phyloP scores from a whole-genome alignment of 2,329 filamentous ascomycete genomes.

The Capronia coronata region DNA sequence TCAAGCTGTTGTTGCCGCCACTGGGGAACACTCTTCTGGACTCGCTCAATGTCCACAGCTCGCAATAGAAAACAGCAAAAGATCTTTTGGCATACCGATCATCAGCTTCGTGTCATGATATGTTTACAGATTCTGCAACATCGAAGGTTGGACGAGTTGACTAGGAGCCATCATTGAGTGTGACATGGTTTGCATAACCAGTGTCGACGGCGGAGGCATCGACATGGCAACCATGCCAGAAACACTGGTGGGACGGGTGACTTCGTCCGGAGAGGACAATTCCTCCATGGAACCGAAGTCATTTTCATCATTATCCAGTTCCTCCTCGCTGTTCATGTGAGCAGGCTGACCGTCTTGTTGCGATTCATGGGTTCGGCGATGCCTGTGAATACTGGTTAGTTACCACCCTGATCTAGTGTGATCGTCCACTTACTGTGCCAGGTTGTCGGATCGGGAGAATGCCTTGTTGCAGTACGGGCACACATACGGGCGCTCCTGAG shows the following conservation, averaged over 20 bases:
- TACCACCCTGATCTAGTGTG: background rate
- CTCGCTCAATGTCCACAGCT: background rate
- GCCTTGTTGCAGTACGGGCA: slow-evolving; percentile 98
- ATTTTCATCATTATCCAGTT: slow-evolving; percentile 82
- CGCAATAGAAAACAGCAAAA: slow-evolving; percentile 7
- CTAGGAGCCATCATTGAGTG: slow-evolving; percentile 28
- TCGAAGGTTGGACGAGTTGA: slow-evolving; percentile 28
- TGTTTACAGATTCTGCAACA: slow-evolving; percentile 27
- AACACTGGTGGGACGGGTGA: slow-evolving; percentile 19
- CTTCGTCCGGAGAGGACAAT: slow-evolving; percentile 54
- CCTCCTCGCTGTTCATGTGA: slow-evolving; percentile 58
- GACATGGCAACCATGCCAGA: slow-evolving; percentile 21
- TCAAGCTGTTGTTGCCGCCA: background rate
- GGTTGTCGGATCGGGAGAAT: slow-evolving; percentile 96
- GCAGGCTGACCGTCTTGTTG: slow-evolving; percentile 50
- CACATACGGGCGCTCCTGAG: slow-evolving; percentile 96
- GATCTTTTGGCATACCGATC: slow-evolving; percentile 9
- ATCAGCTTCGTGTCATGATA: slow-evolving; percentile 19
- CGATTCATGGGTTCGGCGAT: slow-evolving; percentile 74
- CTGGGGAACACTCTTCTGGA: background rate
- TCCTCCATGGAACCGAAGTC: slow-evolving; percentile 75
- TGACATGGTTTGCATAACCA: slow-evolving; percentile 26
- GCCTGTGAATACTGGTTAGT: slow-evolving; percentile 40
- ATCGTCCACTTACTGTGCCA: slow-evolving; percentile 70
- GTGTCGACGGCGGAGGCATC: slow-evolving; percentile 28